Base-by-base conservation (phyloP, 1,284 basidiomycete genomes). In the Puccinia triticina region DNA sequence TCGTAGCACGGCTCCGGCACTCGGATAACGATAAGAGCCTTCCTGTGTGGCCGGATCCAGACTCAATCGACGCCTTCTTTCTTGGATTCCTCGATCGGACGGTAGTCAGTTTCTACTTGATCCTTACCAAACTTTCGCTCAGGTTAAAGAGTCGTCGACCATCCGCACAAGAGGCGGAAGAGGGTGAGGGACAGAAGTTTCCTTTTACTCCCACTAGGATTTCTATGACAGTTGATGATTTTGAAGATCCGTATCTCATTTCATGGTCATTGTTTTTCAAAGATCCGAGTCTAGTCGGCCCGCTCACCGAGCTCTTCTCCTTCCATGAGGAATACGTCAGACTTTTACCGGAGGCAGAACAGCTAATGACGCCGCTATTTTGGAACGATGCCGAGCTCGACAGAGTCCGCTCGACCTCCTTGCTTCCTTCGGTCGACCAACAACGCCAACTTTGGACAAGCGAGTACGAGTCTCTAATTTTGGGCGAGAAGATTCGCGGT, bases 321-420 rank as follows among this genome's bases (percentile, higher is more conserved):
- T 72, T 81, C 57, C 78, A 81, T 26, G 23, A 61, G 29, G 50
- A 43, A 61, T 81, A 81, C 48, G 78, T 81, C 21, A 34, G 43
- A 32, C 53, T 74, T 18, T 43, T 81, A 46, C 78, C 78, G 11
- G 12, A 23, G 32, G 16, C 23, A 14, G 29, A 61, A 46, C 29
- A 72, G n/a, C 18, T 81, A 37, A 61, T 74, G 53, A 81, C 78
- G 7, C 78, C 78, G 16, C 50, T 81, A 8, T 81, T 57, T 37
- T 81, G 78, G 78, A 81, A 26, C 43, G 8, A 55, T 11, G 18
- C 37, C 29, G 78, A 81, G 37, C 21, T 81, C 7, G 71, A 64
- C 14, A 74, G 34, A 29, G 29, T 81, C 32, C 69, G 71, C 21
- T 66, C 57, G 14, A 74, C 50, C 8, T 32, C 53, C 12, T 46